Conservation (phyloP, 768 basidiomycete genomes). For the Phallus indusiatus region DNA sequence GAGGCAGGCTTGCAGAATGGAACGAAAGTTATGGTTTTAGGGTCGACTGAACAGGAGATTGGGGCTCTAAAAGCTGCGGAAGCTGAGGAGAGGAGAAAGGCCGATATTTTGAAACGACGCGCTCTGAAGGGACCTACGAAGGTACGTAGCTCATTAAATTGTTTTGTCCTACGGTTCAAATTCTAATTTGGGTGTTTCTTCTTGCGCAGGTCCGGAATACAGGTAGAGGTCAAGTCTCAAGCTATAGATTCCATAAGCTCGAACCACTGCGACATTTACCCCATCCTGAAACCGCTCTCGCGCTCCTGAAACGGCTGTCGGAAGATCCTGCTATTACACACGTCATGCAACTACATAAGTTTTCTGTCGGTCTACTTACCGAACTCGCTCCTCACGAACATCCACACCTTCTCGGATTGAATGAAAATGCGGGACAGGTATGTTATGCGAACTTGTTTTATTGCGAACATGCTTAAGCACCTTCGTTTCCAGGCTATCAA, state of each 20-base stretch:
- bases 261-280: constrained; percentile 58
- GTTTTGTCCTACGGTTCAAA: not conserved
- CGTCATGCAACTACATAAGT: constrained; percentile 61
- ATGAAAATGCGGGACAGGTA: constrained; percentile 41
- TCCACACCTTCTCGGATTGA: constrained; percentile 59
- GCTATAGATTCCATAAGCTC: constrained; percentile 57
- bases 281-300: constrained; percentile 44
- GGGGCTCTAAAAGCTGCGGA: constrained; percentile 45
- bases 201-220: constrained; percentile 45
- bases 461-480: not conserved
- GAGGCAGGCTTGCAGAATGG: constrained; percentile 56
- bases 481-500: constrained; percentile 39
- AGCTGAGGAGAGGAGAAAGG: constrained; percentile 44
- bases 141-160: constrained; percentile 26
- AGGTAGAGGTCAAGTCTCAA: constrained; percentile 28
- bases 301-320: constrained; percentile 47
- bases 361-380: constrained; percentile 59
- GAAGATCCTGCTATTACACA: constrained; percentile 63
- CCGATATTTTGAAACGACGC: constrained; percentile 50
- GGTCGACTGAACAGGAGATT: constrained; percentile 52
- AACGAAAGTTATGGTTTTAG: constrained; percentile 60
- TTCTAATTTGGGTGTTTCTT: not conserved
- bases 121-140: constrained; percentile 48
- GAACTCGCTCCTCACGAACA: constrained; percentile 75
- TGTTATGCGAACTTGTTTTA: not conserved